Conservation (phyloP, 148 eudicot genomes). For the Nyssa sinensis region DNA sequence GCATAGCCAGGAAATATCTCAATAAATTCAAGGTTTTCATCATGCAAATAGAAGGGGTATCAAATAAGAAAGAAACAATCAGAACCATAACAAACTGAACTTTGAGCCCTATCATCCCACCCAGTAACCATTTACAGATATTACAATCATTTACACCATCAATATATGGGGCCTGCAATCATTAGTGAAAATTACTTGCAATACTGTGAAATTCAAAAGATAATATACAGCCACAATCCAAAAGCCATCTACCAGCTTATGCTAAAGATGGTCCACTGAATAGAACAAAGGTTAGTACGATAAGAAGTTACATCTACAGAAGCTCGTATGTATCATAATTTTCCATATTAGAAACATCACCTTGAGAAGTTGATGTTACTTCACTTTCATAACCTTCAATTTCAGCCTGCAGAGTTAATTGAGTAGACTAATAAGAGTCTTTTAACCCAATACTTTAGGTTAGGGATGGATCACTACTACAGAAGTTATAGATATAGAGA, state of each 20-base stretch:
- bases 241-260: background rate
- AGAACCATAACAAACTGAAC: too few species aligned
- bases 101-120: too few species aligned
- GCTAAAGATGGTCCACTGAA: background rate
- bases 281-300: background rate
- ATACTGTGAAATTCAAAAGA: background rate
- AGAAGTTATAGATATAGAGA: too few species aligned
- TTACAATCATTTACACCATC: background rate
- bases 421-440: background rate
- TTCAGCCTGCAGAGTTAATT: conserved; percentile 60
- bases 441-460: background rate
- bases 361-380: conserved; percentile 35
- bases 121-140: conserved; percentile 8
- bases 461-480: background rate
- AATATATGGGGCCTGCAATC: background rate
- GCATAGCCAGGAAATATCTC: too few species aligned
- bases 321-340: conserved; percentile 35
- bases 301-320: conserved; percentile 12
- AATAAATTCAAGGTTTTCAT: too few species aligned
- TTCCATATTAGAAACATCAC: conserved; percentile 31
- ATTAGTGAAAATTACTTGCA: background rate
- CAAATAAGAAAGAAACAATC: too few species aligned
- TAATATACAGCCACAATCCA: background rate
- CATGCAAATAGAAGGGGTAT: too few species aligned
- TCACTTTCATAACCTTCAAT: conserved; percentile 38